Conservation (phyloP, 1,284 basidiomycete genomes). For the Ustilago bromivora region DNA sequence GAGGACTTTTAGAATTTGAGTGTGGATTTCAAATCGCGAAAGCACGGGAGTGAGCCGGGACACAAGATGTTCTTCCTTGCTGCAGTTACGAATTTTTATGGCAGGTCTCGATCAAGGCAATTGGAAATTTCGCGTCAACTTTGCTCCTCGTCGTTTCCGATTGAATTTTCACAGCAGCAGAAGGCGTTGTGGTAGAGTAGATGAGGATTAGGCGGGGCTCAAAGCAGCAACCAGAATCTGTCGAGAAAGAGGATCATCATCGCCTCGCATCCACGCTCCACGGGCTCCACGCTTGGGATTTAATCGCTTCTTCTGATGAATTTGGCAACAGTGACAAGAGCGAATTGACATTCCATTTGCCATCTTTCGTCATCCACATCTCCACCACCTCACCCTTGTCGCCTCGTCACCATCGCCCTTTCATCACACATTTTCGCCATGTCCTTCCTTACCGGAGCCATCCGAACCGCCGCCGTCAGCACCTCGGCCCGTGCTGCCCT, state of each 20-base stretch:
- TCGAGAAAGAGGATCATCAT: conserved; percentile 6
- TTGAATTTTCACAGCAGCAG: conserved; percentile 25
- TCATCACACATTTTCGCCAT: conserved; percentile 30
- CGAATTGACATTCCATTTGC: conserved; percentile 1
- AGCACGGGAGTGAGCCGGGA: conserved; percentile 22
- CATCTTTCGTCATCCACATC: background rate
- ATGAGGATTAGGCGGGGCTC: background rate
- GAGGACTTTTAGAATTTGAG: conserved; percentile 1
- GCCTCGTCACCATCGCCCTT: conserved; percentile 11
- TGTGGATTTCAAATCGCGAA: conserved; percentile 17
- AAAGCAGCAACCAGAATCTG: conserved; percentile 10
- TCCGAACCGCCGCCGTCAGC: conserved; percentile 62
- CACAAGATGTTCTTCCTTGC: background rate
- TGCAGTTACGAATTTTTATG: conserved; percentile 6
- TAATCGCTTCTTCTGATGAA: conserved; percentile 19
- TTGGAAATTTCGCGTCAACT: conserved; percentile 31
- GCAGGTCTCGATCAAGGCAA: conserved; percentile 10
- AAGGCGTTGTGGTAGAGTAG: conserved; percentile 5
- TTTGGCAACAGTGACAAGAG: background rate
- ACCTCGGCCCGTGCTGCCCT: conserved; percentile 55
- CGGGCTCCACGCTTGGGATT: conserved; percentile 10
- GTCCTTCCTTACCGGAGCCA: conserved; percentile 64
- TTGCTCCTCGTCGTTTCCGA: conserved; percentile 22
- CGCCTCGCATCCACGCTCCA: conserved; percentile 1
- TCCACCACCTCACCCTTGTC: background rate